Percentiles rank a stretch among this genome's conserved stretches.
These are phyloP conservation scores for Entomortierella beljakovae DNA, from an alignment of 192 early-diverging fungal species.

Conservation along the genomic window DNA sequence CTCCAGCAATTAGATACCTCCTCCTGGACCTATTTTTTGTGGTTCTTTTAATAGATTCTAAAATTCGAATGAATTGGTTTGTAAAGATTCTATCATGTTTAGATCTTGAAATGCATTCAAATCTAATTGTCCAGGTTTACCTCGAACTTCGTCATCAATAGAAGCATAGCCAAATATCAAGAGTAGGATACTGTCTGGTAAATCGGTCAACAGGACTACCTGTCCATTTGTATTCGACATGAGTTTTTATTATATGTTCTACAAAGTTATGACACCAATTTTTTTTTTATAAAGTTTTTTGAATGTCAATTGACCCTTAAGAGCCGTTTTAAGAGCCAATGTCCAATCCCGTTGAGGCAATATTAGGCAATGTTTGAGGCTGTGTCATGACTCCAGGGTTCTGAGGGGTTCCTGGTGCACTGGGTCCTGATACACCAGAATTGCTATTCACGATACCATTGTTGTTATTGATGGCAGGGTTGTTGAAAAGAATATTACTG, in stretches of 20 bases:
- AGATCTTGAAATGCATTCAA: background rate
- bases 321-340: slow-evolving; percentile 14
- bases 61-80: too few species aligned
- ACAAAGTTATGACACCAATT: background rate
- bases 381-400: background rate
- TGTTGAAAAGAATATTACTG: background rate
- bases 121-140: background rate
- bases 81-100: background rate
- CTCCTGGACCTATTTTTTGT: slow-evolving; percentile 11
- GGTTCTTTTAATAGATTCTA: too few species aligned
- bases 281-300: too few species aligned
- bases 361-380: slow-evolving; percentile 29
- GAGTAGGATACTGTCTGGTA: slow-evolving; percentile 28
- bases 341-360: slow-evolving; percentile 35
- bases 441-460: slow-evolving; percentile 2
- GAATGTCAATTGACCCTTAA: background rate
- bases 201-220: slow-evolving; percentile 1
- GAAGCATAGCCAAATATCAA: slow-evolving; percentile 14
- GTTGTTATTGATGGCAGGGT: slow-evolving; percentile 8
- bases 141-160: background rate
- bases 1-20: slow-evolving; percentile 13
- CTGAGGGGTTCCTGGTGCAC: background rate
- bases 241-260: background rate
- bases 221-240: background rate
- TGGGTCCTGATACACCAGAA: background rate